Evolutionary conservation across 202 grass and related monocot species (phyloP).

Genomic region (Carex sylvatica): DNA sequence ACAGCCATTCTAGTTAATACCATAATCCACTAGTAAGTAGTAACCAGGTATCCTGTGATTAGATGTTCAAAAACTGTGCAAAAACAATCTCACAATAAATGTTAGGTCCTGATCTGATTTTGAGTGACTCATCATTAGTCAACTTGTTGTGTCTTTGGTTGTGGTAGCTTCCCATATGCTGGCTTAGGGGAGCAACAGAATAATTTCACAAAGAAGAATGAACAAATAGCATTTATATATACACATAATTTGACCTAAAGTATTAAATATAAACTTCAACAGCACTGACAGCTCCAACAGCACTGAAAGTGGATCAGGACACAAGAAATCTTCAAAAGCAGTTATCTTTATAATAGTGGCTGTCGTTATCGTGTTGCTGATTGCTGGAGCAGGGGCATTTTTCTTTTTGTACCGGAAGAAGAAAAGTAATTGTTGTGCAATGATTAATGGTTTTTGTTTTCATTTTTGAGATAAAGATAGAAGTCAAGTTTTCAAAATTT

Average conservation of each 20-base stretch:
- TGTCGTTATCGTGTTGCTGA: neutral
- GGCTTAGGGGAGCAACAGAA: neutral
- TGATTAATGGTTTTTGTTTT: too few species aligned
- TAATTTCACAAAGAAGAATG: neutral
- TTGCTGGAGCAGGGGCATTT: constrained; percentile 4
- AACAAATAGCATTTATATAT: neutral
- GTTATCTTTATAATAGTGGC: neutral
- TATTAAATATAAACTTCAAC: neutral
- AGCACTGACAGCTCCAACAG: neutral
- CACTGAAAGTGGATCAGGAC: neutral
- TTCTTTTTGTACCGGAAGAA: neutral
- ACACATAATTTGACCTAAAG: neutral
- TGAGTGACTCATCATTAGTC: neutral
- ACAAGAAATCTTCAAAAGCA: neutral
- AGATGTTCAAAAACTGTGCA: neutral
- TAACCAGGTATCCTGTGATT: neutral
- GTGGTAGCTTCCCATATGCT: neutral
- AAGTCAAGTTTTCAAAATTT: too few species aligned
- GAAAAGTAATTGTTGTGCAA: neutral
- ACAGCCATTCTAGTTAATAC: neutral
- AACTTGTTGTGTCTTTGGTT: neutral
- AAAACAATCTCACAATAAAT: neutral
- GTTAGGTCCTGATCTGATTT: neutral
- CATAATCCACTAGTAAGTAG: neutral
- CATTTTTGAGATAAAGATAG: too few species aligned